These are phyloP conservation scores for Luvunga scandens DNA, from an alignment of 345 rosid species.

Conservation along the genomic window DNA sequence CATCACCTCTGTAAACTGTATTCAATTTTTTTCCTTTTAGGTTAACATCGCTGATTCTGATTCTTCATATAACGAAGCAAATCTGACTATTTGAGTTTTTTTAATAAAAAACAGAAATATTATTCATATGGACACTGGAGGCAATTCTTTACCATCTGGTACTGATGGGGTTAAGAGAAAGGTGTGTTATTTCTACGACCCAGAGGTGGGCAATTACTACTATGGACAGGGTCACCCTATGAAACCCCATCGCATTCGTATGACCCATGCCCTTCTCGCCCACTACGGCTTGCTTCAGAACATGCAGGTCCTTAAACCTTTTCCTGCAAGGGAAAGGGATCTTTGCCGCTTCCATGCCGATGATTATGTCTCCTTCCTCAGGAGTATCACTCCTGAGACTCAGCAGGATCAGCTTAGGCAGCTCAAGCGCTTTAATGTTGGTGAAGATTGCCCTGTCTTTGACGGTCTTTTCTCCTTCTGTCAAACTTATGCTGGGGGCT, in stretches of 20 bases:
- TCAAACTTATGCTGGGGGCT: conserved; percentile 66
- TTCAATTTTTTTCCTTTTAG: not conserved
- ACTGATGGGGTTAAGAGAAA: conserved; percentile 63
- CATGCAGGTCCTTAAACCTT: conserved; percentile 61
- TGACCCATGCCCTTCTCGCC: conserved; percentile 65
- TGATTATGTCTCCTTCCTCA: conserved; percentile 56
- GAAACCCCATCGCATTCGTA: conserved; percentile 66
- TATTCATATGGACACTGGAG: conserved; percentile 41
- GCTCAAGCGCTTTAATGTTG: conserved; percentile 62
- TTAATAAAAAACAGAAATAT: not conserved
- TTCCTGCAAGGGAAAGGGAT: conserved; percentile 61
- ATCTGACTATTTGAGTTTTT: not conserved
- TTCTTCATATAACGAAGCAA: not conserved
- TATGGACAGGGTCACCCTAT: conserved; percentile 67
- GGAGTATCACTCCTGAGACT: conserved; percentile 55
- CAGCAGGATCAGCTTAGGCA: conserved; percentile 63
- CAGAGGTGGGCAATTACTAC: conserved; percentile 66
- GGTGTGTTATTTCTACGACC: conserved; percentile 61
- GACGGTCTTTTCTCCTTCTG: conserved; percentile 65
- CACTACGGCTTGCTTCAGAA: conserved; percentile 66
- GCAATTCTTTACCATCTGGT: conserved; percentile 54
- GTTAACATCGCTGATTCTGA: too few relatives aligned
- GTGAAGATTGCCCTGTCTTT: conserved; percentile 67
- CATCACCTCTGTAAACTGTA: not conserved
- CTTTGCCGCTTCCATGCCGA: conserved; percentile 67